A percentile compares a stretch with the other conserved stretches of the same genome.
Conservation (phyloP, 2,329 filamentous ascomycete species). For the Alternaria novae-zelandiae region DNA sequence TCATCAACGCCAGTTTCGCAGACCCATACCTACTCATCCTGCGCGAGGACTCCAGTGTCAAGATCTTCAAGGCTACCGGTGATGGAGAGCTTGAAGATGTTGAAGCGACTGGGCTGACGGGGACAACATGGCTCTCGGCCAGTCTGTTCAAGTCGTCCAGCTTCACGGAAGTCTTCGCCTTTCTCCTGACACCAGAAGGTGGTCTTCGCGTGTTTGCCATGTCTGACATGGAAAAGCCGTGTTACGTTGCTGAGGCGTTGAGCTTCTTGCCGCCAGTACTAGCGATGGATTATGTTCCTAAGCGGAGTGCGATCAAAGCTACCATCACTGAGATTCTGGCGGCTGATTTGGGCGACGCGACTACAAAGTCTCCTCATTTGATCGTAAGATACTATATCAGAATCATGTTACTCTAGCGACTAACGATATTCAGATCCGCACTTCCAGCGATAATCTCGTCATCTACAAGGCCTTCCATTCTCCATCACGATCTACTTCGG, state of each 20-base stretch:
- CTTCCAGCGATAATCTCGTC: slow-evolving; percentile 79
- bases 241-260: slow-evolving; percentile 78
- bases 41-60: slow-evolving; percentile 80
- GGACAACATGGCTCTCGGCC: slow-evolving; percentile 79
- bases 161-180: slow-evolving; percentile 69
- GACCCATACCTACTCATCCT: slow-evolving; percentile 87
- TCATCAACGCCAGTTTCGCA: slow-evolving; percentile 80
- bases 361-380: slow-evolving; percentile 75
- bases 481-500: slow-evolving; percentile 45
- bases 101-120: slow-evolving; percentile 64
- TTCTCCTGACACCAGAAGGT: slow-evolving; percentile 77
- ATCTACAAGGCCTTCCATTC: slow-evolving; percentile 81
- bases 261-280: slow-evolving; percentile 79
- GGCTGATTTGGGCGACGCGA: slow-evolving; percentile 80
- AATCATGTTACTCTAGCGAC: neutral
- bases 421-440: slow-evolving; percentile 66
- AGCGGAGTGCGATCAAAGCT: slow-evolving; percentile 75
- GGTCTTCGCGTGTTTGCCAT: slow-evolving; percentile 79
- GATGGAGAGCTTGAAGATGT: slow-evolving; percentile 87
- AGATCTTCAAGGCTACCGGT: slow-evolving; percentile 78
- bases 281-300: slow-evolving; percentile 71
- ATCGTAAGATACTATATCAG: slow-evolving; percentile 64
- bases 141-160: slow-evolving; percentile 77
- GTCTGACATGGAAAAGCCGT: slow-evolving; percentile 71
- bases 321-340: slow-evolving; percentile 79